phyloP scores from a whole-genome alignment of 768 basidiomycete species.

The Termitomyces sp. region DNA sequence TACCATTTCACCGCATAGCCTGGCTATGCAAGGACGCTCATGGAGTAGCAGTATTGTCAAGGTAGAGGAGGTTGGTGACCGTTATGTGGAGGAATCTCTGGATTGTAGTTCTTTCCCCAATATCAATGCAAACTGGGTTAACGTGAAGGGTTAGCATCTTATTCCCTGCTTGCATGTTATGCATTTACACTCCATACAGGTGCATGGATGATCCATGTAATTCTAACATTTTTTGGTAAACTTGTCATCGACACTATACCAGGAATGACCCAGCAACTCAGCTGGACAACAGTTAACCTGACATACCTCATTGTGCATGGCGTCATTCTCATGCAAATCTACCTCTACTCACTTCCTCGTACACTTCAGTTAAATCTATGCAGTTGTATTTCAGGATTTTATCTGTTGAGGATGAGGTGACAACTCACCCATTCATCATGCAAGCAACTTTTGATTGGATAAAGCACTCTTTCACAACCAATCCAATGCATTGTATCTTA shows the following conservation, averaged over 20 bases:
- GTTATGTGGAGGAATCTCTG: conserved; percentile 67
- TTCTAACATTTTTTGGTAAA: conserved; percentile 88
- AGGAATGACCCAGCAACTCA: conserved; percentile 89
- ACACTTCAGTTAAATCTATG: conserved; percentile 41
- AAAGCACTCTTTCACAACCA: conserved; percentile 11
- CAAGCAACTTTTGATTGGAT: neutral
- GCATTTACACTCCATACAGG: conserved; percentile 43
- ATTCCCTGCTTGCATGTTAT: neutral
- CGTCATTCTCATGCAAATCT: neutral
- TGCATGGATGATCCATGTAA: conserved; percentile 96
- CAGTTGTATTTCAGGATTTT: neutral
- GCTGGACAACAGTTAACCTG: conserved; percentile 93
- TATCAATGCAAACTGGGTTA: conserved; percentile 92
- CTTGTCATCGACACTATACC: conserved; percentile 92
- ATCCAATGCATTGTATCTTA: conserved; percentile 27
- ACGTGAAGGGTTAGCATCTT: conserved; percentile 69
- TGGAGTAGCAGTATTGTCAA: conserved; percentile 78
- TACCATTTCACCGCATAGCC: conserved; percentile 19
- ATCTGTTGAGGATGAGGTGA: neutral
- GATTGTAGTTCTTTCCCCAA: conserved; percentile 82
- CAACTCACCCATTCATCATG: neutral
- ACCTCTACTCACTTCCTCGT: conserved; percentile 5
- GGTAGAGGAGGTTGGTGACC: conserved; percentile 77
- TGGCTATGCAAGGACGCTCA: conserved; percentile 35
- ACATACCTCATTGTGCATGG: conserved; percentile 81